Evolutionary conservation across 2,329 filamentous ascomycete species (phyloP).

Genomic region (Monilinia aucupariae): DNA sequence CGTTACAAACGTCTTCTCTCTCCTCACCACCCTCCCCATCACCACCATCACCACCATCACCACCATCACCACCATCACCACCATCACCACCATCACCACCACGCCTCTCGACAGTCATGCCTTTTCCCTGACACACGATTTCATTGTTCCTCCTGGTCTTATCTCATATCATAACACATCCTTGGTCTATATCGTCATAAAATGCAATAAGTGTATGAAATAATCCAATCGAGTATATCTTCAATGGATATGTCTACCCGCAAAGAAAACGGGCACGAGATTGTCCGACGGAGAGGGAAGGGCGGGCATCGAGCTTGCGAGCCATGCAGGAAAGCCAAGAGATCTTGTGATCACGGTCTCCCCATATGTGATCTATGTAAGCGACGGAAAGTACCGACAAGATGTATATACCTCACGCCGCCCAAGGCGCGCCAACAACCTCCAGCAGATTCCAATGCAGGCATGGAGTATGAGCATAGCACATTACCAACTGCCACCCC

Average conservation of each 20-base stretch:
- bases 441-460: not conserved
- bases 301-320: slow-evolving; percentile 28
- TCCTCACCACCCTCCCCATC: no score
- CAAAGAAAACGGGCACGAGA: not conserved
- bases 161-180: not conserved
- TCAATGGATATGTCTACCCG: not conserved
- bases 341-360: slow-evolving; percentile 30
- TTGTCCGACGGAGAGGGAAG: slow-evolving; percentile 27
- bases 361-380: slow-evolving; percentile 30
- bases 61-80: no score
- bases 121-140: not conserved
- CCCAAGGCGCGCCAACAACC: slow-evolving; percentile 27
- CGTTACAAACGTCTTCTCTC: not conserved
- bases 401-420: slow-evolving; percentile 30
- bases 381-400: slow-evolving; percentile 24
- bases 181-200: not conserved
- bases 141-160: not conserved
- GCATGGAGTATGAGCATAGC: not conserved
- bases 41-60: no score
- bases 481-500: slow-evolving; percentile 3
- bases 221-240: no score
- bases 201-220: not conserved
- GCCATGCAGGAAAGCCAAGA: slow-evolving; percentile 32
- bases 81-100: no score
- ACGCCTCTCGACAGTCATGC: no score